Evolutionary conservation across 2,329 filamentous ascomycete genomes (phyloP).

Genomic region (Epichloe sylvatica): DNA sequence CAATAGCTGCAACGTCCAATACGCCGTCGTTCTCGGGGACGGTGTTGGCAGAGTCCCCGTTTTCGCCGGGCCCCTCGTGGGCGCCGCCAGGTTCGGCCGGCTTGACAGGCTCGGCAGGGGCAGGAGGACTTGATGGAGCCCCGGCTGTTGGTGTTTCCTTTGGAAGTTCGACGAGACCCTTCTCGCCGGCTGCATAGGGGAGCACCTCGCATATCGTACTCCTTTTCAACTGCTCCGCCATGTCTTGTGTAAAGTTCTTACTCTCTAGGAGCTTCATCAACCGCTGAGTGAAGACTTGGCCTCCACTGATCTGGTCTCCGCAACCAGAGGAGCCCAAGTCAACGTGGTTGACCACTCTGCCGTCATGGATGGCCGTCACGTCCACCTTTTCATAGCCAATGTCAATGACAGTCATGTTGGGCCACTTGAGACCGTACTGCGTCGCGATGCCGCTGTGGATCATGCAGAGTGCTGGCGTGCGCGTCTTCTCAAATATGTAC

Average conservation of each 20-base stretch:
- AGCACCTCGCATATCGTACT: conserved; percentile 54
- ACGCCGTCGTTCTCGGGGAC: conserved; percentile 52
- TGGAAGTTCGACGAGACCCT: conserved; percentile 35
- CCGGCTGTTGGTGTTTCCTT: conserved; percentile 17
- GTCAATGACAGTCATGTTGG: conserved; percentile 75
- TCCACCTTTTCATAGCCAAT: conserved; percentile 88
- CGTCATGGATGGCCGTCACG: conserved; percentile 79
- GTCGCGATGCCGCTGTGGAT: conserved; percentile 81
- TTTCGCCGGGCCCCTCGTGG: conserved; percentile 24
- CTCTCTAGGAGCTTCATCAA: conserved; percentile 51
- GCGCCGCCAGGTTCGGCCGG: conserved; percentile 14
- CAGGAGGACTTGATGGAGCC: conserved; percentile 13
- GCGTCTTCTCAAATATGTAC: conserved; percentile 95
- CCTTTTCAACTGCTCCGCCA: conserved; percentile 58
- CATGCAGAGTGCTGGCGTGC: conserved; percentile 79
- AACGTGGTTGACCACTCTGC: conserved; percentile 54
- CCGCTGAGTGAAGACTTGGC: conserved; percentile 69
- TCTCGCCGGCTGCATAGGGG: conserved; percentile 34
- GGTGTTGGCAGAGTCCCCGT: conserved; percentile 20
- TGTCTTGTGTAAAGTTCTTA: conserved; percentile 47
- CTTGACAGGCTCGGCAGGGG: conserved; percentile 14
- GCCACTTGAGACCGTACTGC: conserved; percentile 64
- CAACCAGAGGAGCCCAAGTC: conserved; percentile 43
- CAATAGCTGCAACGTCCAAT: conserved; percentile 71
- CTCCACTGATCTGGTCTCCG: conserved; percentile 51